Conservation (phyloP, 352 stramenopile genomes). For the Phytophthora citricola region DNA sequence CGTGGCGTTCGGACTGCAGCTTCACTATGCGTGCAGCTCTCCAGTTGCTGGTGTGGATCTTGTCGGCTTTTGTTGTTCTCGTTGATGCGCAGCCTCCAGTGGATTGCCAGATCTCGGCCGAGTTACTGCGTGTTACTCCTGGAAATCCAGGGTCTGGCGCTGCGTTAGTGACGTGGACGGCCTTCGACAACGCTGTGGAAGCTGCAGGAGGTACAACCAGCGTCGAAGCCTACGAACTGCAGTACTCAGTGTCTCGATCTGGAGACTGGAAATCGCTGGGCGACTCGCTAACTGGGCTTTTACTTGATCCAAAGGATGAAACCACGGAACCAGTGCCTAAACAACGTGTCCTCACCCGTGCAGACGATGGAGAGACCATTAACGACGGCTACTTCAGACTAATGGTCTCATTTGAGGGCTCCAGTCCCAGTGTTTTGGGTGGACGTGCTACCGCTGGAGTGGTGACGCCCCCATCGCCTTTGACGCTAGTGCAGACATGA, state of each 20-base stretch:
- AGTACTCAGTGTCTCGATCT: slow-evolving; percentile 55
- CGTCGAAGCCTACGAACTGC: slow-evolving; percentile 62
- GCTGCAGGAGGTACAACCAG: slow-evolving; percentile 13
- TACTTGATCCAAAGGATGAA: slow-evolving; percentile 11
- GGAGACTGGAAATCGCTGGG: slow-evolving; percentile 48
- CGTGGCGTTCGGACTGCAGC: slow-evolving; percentile 2
- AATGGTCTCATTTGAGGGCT: slow-evolving; percentile 47
- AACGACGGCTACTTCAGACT: slow-evolving; percentile 64
- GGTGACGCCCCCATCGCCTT: slow-evolving; percentile 74
- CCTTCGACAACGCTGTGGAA: slow-evolving; percentile 44
- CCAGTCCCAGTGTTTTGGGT: slow-evolving; percentile 25
- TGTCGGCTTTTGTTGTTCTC: not conserved
- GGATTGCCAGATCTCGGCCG: slow-evolving; percentile 34
- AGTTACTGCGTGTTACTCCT: slow-evolving; percentile 39
- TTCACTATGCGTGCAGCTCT: slow-evolving; percentile 6
- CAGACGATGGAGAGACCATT: slow-evolving; percentile 53
- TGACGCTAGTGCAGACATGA: slow-evolving; percentile 61
- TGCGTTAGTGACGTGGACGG: slow-evolving; percentile 51
- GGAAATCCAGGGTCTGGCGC: slow-evolving; percentile 51
- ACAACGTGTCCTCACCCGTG: slow-evolving; percentile 62
- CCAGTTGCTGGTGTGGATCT: slow-evolving; percentile 6
- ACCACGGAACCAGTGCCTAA: slow-evolving; percentile 42
- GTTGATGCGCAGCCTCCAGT: slow-evolving; percentile 15
- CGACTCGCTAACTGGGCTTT: slow-evolving; percentile 42
- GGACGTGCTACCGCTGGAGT: slow-evolving; percentile 25